Evolutionary conservation across 371 early-diverging fungal species (phyloP), one percentile per base, ranked within the genome.

Genomic region (Mucor irregularis): DNA sequence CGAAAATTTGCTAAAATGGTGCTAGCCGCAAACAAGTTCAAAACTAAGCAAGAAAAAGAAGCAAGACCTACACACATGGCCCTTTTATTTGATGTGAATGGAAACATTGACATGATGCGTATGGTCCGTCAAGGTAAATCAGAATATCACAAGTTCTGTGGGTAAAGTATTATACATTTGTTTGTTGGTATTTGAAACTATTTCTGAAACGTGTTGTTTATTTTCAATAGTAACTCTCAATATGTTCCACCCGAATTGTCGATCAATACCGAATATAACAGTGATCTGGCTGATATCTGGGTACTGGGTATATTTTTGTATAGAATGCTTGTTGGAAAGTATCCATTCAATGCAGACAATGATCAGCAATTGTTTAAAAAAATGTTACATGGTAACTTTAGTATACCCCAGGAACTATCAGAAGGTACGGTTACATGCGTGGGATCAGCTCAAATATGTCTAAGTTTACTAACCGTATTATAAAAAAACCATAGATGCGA

Each of bases 181-280:
- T 38, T 38, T 38, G 5, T 38, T 5, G 5, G 16, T 38, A 19
- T 19, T 17, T 19, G 5, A 11, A 11, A 11, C 2, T 38, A 17
- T 14, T 7, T 38, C 16, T 34, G 8, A 7, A 13, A 34, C 8
- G 13, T 34, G n/a, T 13, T 34, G 14, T 10, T n/a, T 38, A 4
- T 17, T 38, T 1, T 5, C 5, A 38, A 3, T 38, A 42, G 71
- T 24, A 63, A 61, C 24, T 44, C 64, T 13, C 71, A 71, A 50
- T 76, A 71, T 38, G 65, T 76, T 13, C 71, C 76, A 8, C 76
- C 76, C 21, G 76, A 76, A 42, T 29, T 66, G 25, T 49, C 60
- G 10, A 48, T 40, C 3, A 48, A 53, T 43, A 58, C 51, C 14
- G 38, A 50, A 22, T 73, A 73, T 30, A 49, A 63, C 2, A 60